Base-by-base conservation (phyloP, 257 asterid species). In the Solanum pennellii region DNA sequence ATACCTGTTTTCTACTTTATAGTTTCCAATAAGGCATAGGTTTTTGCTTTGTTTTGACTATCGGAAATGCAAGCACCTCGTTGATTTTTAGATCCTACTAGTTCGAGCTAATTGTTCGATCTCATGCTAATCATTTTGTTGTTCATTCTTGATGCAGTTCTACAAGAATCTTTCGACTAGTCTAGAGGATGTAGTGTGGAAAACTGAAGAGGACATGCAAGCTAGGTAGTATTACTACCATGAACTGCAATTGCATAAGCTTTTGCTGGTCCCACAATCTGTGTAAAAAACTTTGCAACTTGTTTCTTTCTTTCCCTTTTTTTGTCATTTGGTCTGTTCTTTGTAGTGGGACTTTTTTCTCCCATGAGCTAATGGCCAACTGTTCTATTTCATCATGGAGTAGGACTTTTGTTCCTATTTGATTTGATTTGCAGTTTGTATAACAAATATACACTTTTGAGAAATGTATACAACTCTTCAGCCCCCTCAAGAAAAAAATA, bases 171-270 rank as follows among this genome's bases (percentile, higher is more conserved):
- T 96, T 21, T 94, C 98, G 2, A 94, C 94, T 39, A 60, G 94
- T 80, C 93, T 96, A 39, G 94, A 94, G 89, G 98, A 96, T 65
- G 98, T 96, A 20, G 98, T 96, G 87, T 96, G 98, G 98, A 96
- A 93, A 91, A 94, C 98, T 1, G 98, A 94, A 89, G 98, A 96
- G 85, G 98, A 96, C 44, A 95, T 93, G 98, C 97, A 94, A 88
- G 86, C 88, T 68, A 93, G 92, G 93, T 91, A 94, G 90, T 86
- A 59, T 84, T 18, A 71, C 60, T 74, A 60, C 27, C 44, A 62
- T 49, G 76, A 75, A 82, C 69, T 74, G 47, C 52, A 59, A 65
- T 74, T 76, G 37, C 85, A 39, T 18, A 76, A 82, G 12, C 47
- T 69, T 60, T 71, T 85, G 35, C 84, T 86, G 39, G 10, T 16